Percentiles rank a stretch among this genome's conserved stretches.
These are phyloP conservation scores for Aspergillus fischeri DNA, from an alignment of 2,329 filamentous ascomycete species.

Conservation along the genomic window DNA sequence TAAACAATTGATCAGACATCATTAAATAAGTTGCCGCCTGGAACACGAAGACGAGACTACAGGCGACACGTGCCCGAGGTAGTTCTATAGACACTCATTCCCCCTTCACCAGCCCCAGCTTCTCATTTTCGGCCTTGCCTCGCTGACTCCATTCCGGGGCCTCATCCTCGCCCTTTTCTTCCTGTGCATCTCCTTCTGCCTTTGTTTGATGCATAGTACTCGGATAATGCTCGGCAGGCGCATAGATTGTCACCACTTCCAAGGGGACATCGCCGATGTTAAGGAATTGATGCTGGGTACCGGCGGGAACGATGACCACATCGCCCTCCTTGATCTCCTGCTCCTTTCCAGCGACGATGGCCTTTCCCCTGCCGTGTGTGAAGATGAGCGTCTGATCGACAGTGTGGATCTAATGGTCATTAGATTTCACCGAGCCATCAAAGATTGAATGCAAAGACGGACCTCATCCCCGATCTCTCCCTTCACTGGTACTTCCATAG, in stretches of 20 bases:
- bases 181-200: slow-evolving; percentile 59
- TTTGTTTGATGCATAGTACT: slow-evolving; percentile 60
- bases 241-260: slow-evolving; percentile 61
- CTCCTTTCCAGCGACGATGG: slow-evolving; percentile 56
- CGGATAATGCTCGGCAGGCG: slow-evolving; percentile 58
- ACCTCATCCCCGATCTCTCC: slow-evolving; percentile 66
- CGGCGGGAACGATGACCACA: slow-evolving; percentile 60
- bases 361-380: slow-evolving; percentile 56
- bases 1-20: background rate
- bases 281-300: slow-evolving; percentile 63
- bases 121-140: slow-evolving; percentile 57
- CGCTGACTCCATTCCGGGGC: slow-evolving; percentile 56
- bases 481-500: slow-evolving; percentile 61
- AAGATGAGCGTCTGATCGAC: slow-evolving; percentile 64
- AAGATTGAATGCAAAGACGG: background rate
- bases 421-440: too few species aligned
- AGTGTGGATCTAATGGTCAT: slow-evolving; percentile 42
- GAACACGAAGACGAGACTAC: background rate
- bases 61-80: too few species aligned
- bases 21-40: background rate
- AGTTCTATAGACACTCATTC: background rate
- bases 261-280: slow-evolving; percentile 58
- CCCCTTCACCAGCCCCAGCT: slow-evolving; percentile 51
- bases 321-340: slow-evolving; percentile 54
- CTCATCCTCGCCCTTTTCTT: slow-evolving; percentile 59